Evolutionary conservation across 805 yeast genomes (phyloP), one percentile per base, ranked within the genome.

Genomic region (Millerozyma acaciae): DNA sequence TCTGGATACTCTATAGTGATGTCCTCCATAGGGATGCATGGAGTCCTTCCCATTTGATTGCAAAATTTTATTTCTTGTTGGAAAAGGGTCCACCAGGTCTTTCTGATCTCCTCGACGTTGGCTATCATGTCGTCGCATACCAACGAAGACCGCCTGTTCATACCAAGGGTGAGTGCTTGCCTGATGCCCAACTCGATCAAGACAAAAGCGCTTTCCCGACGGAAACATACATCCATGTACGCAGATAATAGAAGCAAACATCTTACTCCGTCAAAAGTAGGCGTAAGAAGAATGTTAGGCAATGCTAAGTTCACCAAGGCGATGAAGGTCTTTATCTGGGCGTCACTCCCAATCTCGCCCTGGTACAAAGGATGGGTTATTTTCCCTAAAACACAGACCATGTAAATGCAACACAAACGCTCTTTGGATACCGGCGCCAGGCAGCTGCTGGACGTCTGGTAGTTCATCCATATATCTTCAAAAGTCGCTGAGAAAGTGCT

Each of bases 361-460:
- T 9, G 21, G 16, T 21, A 22, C 8, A 26, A 28, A n/a, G n/a
- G n/a, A n/a, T n/a, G n/a, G n/a, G n/a, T n/a, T n/a, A n/a, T n/a
- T n/a, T 59, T 45, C 5, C 67, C 70, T 13, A 68, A 42, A 14
- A 66, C 55, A 71, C 72, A 71, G 9, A 71, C 68, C 45, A 70
- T 55, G 43, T 70, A 73, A 8, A 73, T 62, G 28, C 70, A 60
- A 28, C 76, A 71, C 13, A 70, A 22, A 9, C 20, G 29, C 20
- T 10, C 15, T 21, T 17, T 39, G 16, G 16, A 16, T 33, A 16
- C 33, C 21, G 14, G 8, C 20, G n/a, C 38, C 35, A 32, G 22
- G 29, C 26, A 25, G 20, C n/a, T 15, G 29, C 30, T 23, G 13
- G 28, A 30, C 19, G n/a, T 22, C 31, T 27, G 14, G 22, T 38